Evolutionary conservation across 2,329 filamentous ascomycete genomes (phyloP), one percentile per base, ranked within the genome.

Genomic region (Penicillium capsulatum): DNA sequence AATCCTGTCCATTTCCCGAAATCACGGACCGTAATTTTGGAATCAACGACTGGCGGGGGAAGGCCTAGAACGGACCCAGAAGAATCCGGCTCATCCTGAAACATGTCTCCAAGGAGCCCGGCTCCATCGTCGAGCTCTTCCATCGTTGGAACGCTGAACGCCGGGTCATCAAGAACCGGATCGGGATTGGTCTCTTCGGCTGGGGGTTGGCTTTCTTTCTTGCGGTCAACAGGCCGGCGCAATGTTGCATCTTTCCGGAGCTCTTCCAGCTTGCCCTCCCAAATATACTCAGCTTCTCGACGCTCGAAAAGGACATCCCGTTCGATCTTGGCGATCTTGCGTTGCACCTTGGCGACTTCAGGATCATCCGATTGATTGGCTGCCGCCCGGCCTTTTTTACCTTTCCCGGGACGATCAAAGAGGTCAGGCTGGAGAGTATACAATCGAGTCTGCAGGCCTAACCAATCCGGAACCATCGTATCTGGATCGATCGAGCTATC

Each of bases 1-100:
- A 94, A 66, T 6, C 91, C 90, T 10, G 78, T 77, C 71, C 81
- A 82, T 61, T 87, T 88, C 1, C 87, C 89, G 72, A 97, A 96
- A 55, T 96, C 84, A 30, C 86, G 75, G 34, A 94, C 75, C 1
- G 71, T 75, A 3, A 88, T 65, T 34, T 48, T 34, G 27, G 45
- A 40, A 38, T 54, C 58, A 14, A 45, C 34, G 19, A 55, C 45
- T 20, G 55, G 53, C 3, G 47, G 47, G 11, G 57, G 77, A 63
- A 38, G 68, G 51, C 32, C 71, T 67, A 54, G 73, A 3, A 54
- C 44, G 9, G 52, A 54, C 17, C 60, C 57, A 27, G 65, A 47
- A n/a, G 64, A 61, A 17, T 67, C 64, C 17, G 68, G 57, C 28
- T 64, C 59, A 27, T 65, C 66, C 39, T 69, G 65, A 47, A 81